A percentile compares a stretch with the other conserved stretches of the same genome.
Evolutionary conservation across 2,329 filamentous ascomycete genomes (phyloP).

Genomic region (Xylariaceae sp.): DNA sequence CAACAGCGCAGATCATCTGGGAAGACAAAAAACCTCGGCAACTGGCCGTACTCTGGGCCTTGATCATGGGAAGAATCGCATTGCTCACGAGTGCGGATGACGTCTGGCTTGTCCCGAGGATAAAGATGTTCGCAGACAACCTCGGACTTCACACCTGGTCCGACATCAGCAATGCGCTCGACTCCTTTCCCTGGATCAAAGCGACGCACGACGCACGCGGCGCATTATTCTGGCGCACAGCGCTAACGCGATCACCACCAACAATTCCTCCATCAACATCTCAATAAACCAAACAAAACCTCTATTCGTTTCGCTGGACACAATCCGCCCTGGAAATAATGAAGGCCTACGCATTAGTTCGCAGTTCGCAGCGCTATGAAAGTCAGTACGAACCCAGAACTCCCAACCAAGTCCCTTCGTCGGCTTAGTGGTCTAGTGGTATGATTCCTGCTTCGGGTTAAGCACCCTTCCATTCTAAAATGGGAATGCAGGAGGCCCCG

Average conservation of each 20-base stretch:
- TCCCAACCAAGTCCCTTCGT: background rate
- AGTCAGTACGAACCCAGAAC: no score
- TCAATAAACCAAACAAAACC: no score
- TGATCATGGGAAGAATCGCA: conserved; percentile 11
- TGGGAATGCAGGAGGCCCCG: conserved; percentile 24
- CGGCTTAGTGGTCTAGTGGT: conserved; percentile 21
- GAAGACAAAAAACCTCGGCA: background rate
- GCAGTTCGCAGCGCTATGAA: no score
- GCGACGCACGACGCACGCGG: conserved; percentile 10
- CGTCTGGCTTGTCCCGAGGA: conserved; percentile 10
- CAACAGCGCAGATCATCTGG: no score
- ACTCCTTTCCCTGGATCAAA: conserved; percentile 14
- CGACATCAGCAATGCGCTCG: conserved; percentile 5
- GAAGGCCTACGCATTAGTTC: no score
- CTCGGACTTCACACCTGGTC: conserved; percentile 9
- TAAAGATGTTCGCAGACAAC: conserved; percentile 2
- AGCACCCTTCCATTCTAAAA: conserved; percentile 16
- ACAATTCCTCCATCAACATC: no score
- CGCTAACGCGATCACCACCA: background rate
- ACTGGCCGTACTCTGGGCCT: conserved; percentile 13
- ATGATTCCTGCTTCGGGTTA: conserved; percentile 21
- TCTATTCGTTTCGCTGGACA: no score
- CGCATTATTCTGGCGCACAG: conserved; percentile 8
- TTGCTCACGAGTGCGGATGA: conserved; percentile 6
- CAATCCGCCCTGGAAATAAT: no score